phyloP scores from a whole-genome alignment of 305 asterid species.

The Solanum hybrid region DNA sequence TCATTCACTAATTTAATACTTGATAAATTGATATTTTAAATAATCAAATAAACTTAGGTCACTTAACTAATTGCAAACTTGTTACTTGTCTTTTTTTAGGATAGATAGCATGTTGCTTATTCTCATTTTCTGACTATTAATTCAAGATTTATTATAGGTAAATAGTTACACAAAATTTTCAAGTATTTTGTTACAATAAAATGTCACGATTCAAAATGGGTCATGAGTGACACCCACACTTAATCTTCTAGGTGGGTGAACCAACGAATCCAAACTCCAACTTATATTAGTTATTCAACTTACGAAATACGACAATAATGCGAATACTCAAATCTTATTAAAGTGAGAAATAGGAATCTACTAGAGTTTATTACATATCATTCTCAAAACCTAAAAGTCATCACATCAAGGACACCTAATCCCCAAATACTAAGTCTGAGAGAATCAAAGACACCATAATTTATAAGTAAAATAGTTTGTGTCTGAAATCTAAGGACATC shows the following conservation, averaged over 20 bases:
- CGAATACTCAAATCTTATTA: neutral
- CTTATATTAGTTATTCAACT: neutral
- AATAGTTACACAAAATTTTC: neutral
- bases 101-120: too few species aligned
- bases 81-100: too few species aligned
- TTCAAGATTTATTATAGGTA: neutral
- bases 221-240: too few species aligned
- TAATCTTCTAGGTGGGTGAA: too few species aligned
- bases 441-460: neutral
- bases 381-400: neutral
- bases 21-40: too few species aligned
- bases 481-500: neutral
- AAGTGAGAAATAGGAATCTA: neutral
- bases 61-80: too few species aligned
- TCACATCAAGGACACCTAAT: neutral
- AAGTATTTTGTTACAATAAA: neutral
- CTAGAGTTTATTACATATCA: neutral
- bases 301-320: neutral
- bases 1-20: too few species aligned
- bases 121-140: too few species aligned
- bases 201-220: too few species aligned
- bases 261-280: neutral
- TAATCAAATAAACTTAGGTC: too few species aligned
- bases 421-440: neutral
- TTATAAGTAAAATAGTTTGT: too few species aligned